Evolutionary conservation across 306 rosid genomes (phyloP).

Genomic region (Sophora flavescens): DNA sequence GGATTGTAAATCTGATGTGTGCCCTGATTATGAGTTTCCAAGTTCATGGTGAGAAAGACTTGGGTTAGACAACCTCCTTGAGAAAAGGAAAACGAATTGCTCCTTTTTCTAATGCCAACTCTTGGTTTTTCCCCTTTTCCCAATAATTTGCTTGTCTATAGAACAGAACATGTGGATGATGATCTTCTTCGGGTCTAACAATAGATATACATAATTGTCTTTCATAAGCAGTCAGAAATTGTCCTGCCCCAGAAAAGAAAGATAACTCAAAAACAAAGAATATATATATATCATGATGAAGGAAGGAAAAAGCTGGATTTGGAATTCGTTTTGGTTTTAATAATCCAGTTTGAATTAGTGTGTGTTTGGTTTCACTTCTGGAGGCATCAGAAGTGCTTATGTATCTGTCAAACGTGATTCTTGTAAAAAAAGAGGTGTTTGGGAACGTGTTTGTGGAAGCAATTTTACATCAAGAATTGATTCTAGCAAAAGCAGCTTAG

Average conservation of each 20-base stretch:
- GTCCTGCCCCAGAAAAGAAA: background rate
- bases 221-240: slow-evolving; percentile 5
- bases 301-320: background rate
- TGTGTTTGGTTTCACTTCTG: no score
- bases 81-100: slow-evolving; percentile 57
- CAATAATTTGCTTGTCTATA: slow-evolving; percentile 9
- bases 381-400: no score
- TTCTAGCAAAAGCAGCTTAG: no score
- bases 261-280: background rate
- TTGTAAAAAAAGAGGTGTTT: no score
- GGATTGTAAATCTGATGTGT: slow-evolving; percentile 28
- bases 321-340: slow-evolving; percentile 9
- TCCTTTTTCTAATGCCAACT: slow-evolving; percentile 60
- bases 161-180: slow-evolving; percentile 52
- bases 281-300: background rate
- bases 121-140: slow-evolving; percentile 22
- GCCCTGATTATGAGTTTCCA: background rate
- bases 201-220: slow-evolving; percentile 44
- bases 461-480: no score
- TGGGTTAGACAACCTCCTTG: slow-evolving; percentile 47
- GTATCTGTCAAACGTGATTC: no score
- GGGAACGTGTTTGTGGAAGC: no score
- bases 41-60: slow-evolving; percentile 44
- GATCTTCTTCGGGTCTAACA: slow-evolving; percentile 48
- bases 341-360: background rate